phyloP scores from a whole-genome alignment of 2,329 filamentous ascomycete species.

The Talaromyces sp. region DNA sequence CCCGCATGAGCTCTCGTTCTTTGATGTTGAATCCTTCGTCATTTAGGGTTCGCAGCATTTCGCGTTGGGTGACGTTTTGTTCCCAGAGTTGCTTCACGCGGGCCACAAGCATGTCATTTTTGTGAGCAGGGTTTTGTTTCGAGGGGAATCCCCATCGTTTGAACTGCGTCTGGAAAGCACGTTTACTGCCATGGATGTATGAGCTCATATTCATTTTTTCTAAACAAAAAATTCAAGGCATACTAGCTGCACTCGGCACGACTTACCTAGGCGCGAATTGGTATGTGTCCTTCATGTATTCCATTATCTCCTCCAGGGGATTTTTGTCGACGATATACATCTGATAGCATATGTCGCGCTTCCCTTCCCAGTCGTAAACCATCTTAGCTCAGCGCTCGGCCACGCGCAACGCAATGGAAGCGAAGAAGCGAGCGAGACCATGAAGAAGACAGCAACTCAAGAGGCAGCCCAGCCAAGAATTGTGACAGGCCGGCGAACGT shows the following conservation, averaged over 20 bases:
- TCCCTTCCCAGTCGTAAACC: conserved; percentile 63
- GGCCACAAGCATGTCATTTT: conserved; percentile 60
- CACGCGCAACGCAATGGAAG: neutral
- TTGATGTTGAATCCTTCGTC: conserved; percentile 69
- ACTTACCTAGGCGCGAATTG: conserved; percentile 66
- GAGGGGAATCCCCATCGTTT: conserved; percentile 73
- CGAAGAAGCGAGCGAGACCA: neutral
- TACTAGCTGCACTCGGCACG: neutral
- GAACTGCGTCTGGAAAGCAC: conserved; percentile 70
- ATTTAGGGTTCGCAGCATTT: conserved; percentile 66
- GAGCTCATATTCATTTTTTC: neutral
- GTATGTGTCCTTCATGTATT: conserved; percentile 59
- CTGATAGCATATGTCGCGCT: conserved; percentile 59
- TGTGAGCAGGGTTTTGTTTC: conserved; percentile 66
- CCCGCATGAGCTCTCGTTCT: conserved; percentile 62
- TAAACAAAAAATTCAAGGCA: neutral
- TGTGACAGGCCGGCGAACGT: neutral
- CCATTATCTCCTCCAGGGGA: conserved; percentile 67
- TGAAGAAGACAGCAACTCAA: neutral
- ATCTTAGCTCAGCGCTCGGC: conserved; percentile 18
- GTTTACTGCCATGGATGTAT: conserved; percentile 47
- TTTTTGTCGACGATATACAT: conserved; percentile 73
- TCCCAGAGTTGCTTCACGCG: conserved; percentile 75
- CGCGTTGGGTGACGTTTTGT: conserved; percentile 62
- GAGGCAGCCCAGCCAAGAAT: neutral